Evolutionary conservation across 1,284 basidiomycete genomes (phyloP).

Genomic region (Cystobasidium pallidum): DNA sequence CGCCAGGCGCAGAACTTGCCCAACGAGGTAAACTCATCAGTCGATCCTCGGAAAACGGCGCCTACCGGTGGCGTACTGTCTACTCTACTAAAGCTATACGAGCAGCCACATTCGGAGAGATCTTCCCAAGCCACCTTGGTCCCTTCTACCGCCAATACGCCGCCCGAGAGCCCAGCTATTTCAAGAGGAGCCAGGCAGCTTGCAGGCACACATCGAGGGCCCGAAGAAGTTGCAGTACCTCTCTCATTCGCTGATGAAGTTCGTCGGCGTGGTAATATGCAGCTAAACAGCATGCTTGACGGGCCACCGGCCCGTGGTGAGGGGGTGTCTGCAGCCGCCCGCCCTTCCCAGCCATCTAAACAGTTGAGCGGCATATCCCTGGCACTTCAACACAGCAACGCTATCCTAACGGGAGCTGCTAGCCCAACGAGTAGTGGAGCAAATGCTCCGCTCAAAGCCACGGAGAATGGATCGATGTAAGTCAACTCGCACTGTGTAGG

Average conservation of each 20-base stretch:
- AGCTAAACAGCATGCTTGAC: slow-evolving; percentile 19
- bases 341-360: background rate
- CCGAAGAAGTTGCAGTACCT: background rate
- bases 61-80: slow-evolving; percentile 31
- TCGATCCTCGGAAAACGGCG: background rate
- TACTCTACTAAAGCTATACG: slow-evolving; percentile 39
- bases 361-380: background rate
- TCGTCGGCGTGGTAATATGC: slow-evolving; percentile 3
- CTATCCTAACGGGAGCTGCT: slow-evolving; percentile 34
- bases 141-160: slow-evolving; percentile 15
- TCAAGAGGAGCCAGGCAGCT: background rate
- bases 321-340: background rate
- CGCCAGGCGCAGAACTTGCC: background rate
- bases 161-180: slow-evolving; percentile 1
- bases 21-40: slow-evolving; percentile 16
- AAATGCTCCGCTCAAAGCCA: background rate
- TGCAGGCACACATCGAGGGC: slow-evolving; percentile 4
- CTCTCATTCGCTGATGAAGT: slow-evolving; percentile 20
- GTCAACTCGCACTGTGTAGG: background rate
- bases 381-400: slow-evolving; percentile 3
- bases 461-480: slow-evolving; percentile 15
- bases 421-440: slow-evolving; percentile 25
- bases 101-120: slow-evolving; percentile 31
- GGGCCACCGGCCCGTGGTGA: background rate
- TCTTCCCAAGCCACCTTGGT: slow-evolving; percentile 41